Conservation (phyloP, 768 basidiomycete genomes). For the Suillus alpinus region DNA sequence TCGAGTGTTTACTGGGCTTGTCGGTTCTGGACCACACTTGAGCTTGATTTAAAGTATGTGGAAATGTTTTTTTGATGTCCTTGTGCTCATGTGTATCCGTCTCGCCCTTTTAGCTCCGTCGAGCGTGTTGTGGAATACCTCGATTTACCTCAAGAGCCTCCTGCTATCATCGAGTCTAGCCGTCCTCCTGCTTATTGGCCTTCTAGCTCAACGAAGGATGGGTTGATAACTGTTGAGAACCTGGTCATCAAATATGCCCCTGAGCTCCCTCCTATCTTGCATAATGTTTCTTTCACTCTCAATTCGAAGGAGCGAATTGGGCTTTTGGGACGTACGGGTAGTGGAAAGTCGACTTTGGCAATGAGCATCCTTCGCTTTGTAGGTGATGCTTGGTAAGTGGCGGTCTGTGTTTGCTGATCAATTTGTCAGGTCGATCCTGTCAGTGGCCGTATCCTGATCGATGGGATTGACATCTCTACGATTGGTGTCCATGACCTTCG, state of each 20-base stretch:
- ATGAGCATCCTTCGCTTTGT: slow-evolving; percentile 86
- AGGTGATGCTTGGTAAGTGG: slow-evolving; percentile 23
- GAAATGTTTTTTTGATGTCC: neutral
- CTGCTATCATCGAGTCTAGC: slow-evolving; percentile 66
- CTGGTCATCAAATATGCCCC: slow-evolving; percentile 81
- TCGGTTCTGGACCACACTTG: slow-evolving; percentile 53
- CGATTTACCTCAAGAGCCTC: slow-evolving; percentile 84
- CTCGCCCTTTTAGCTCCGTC: slow-evolving; percentile 56
- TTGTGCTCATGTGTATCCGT: slow-evolving; percentile 4
- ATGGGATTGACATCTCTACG: slow-evolving; percentile 83
- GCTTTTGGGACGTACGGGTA: slow-evolving; percentile 78
- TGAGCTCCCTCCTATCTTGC: slow-evolving; percentile 78
- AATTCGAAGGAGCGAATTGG: slow-evolving; percentile 74
- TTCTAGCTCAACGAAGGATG: slow-evolving; percentile 57
- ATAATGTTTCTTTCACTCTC: slow-evolving; percentile 70
- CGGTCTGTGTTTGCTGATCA: neutral
- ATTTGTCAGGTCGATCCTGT: slow-evolving; percentile 63
- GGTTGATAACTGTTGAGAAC: slow-evolving; percentile 68
- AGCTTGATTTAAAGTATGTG: slow-evolving; percentile 72
- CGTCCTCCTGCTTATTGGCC: slow-evolving; percentile 94
- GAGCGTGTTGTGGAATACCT: slow-evolving; percentile 93
- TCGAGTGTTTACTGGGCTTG: slow-evolving; percentile 49
- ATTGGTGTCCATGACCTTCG: slow-evolving; percentile 84
- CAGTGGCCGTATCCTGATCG: slow-evolving; percentile 73
- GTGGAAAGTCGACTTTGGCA: slow-evolving; percentile 80